Evolutionary conservation across 108 stramenopile genomes (phyloP), one percentile per base, ranked within the genome.

Genomic region (Cyclotella cryptica): DNA sequence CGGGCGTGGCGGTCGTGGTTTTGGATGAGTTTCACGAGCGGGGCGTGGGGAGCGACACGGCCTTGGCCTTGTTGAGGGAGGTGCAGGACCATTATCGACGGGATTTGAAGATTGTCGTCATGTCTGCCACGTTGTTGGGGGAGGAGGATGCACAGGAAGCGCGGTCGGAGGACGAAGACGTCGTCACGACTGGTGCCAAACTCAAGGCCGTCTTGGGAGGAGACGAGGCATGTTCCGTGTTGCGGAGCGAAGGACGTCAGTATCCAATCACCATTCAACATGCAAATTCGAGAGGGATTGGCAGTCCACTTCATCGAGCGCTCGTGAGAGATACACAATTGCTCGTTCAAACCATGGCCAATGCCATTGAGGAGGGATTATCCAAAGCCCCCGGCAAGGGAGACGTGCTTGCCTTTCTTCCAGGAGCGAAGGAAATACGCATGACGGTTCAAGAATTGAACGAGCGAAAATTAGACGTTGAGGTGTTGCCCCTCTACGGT

Each of bases 391-490:
- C 89, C 19, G 66, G 53, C 0, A 66, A 71, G 18, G 95, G 95
- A 27, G 93, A 95, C 64, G 71, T 96, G 0, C 89, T 96, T 13
- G 84, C 88, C 13, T 96, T 96, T 64, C 68, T 96, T 39, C 96
- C 96, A 9, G 96, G 96, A 21, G 92, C 82, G 17, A 85, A 86
- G 44, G 96, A 96, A 76, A 91, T 94, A n/a, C 78, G 86, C 18
- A 74, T 78, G 28, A 91, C 86, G 11, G 87, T 95, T 13, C 24
- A 63, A 54, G 74, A 85, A 44, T 74, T 91, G 52, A 65, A 72
- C 45, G 69, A 72, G 6, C 70, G 88, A 42, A 74, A 35, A 3
- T 21, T 63, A 22, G 74, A 79, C 29, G 70, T 82, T 2, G 87
- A 87, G 21, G 69, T 90, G 11, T 77, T 90, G 17, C 88, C 93